Percentiles rank a stretch among this genome's conserved stretches.
Evolutionary conservation across 2,329 filamentous ascomycete species (phyloP).

Genomic region (Chrysoporthe austroafricana): DNA sequence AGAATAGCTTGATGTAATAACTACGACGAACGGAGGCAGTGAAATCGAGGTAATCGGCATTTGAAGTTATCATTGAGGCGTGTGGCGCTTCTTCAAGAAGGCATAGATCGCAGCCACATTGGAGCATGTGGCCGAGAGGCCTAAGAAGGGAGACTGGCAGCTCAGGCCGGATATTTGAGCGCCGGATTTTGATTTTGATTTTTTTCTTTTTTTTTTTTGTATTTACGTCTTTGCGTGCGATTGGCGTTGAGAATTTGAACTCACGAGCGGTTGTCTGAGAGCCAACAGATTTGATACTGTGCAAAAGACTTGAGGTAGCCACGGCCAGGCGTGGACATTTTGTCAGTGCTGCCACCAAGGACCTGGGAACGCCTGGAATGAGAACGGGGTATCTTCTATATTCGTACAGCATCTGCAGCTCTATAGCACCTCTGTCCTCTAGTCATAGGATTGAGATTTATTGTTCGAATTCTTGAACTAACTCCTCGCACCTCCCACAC

Average conservation of each 20-base stretch:
- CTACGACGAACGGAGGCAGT: not conserved
- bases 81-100: not conserved
- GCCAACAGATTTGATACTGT: too few relatives aligned
- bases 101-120: too few relatives aligned
- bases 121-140: too few relatives aligned
- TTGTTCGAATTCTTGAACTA: conserved; percentile 43
- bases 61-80: not conserved
- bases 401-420: not conserved
- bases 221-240: too few relatives aligned
- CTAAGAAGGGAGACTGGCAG: too few relatives aligned
- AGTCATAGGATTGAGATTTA: not conserved
- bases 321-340: not conserved
- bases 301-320: not conserved
- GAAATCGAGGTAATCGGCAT: not conserved
- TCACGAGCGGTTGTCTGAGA: too few relatives aligned
- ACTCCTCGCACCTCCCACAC: conserved; percentile 76
- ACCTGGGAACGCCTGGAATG: not conserved
- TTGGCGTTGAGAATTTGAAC: too few relatives aligned
- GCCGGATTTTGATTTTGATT: too few relatives aligned
- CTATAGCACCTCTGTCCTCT: not conserved
- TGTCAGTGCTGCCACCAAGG: too few relatives aligned
- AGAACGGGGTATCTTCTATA: conserved; percentile 17
- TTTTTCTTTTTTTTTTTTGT: too few relatives aligned
- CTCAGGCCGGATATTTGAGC: too few relatives aligned
- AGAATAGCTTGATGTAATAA: not conserved